Evolutionary conservation across 176 grass and related monocot genomes (phyloP), one percentile per base, ranked within the genome.

Genomic region (Typha latifolia): DNA sequence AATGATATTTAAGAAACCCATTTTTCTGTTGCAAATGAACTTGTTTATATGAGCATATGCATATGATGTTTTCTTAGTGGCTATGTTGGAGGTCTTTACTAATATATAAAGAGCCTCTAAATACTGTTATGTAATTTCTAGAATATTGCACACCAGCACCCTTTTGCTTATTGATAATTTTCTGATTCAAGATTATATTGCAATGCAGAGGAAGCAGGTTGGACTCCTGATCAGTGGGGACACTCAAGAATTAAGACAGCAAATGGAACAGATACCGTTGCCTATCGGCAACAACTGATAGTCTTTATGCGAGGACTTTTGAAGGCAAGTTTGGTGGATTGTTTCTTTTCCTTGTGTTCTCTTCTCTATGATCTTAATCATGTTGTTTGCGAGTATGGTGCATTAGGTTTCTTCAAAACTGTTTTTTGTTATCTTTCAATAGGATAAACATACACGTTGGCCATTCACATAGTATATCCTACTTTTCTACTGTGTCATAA

Each of bases 201-300:
- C 53, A 48, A 68, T 74, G 66, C 66, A 99, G 95, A 72, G 71
- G 95, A 94, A 78, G 95, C 95, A 76, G 95, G 95, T 23, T 99
- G 95, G 95, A 93, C 95, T 26, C 78, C 83, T 63, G 95, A 99
- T 62, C 95, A 93, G 15, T 93, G 86, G 95, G 95, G 95, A 12
- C 86, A 93, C 81, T 99, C 95, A 73, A 99, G 76, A 90, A 87
- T 85, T 61, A 81, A 87, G 55, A 73, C 86, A 74, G 48, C 83
- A 32, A 93, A 90, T 78, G 68, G 80, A 43, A 62, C 81, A 0
- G 95, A 99, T 77, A 81, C 82, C 65, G 80, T 72, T 73, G 82
- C 78, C 47, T 87, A 90, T 62, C 82, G 89, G 34, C 89, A 99
- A 23, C 89, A 90, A 27, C 73, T 99, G 71, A 87, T 70, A 76